Evolutionary conservation across 2,329 filamentous ascomycete genomes (phyloP), one percentile per base, ranked within the genome.

Genomic region (Fusarium denticulatum): DNA sequence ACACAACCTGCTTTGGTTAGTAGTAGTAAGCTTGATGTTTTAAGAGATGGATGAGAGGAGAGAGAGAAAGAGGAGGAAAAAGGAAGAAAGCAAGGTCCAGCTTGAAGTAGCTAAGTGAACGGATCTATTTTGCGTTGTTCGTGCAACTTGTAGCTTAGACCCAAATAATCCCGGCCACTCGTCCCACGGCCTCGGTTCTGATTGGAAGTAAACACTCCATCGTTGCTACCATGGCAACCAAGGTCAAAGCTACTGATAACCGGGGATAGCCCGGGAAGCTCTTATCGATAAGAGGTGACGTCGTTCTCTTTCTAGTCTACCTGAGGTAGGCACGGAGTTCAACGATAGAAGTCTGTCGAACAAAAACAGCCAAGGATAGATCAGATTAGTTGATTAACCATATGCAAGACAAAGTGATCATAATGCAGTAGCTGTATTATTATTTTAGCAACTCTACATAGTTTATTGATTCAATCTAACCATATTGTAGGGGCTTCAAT

Each of bases 221-320:
- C 59, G 67, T 30, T 36, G 81, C 73, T 83, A 81, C 79, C 81
- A 84, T 81, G 79, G 81, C 82, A 83, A 84, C 55, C 55, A 50
- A 20, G 40, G 53, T 59, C 47, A 49, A 28, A 62, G 61, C 73
- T 75, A 67, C 49, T 26, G 70, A 50, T 30, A 59, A 58, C 77
- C 74, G 78, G 66, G 40, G 69, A 74, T 71, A 60, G 69, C 39
- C 73, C 77, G 75, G 58, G 10, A 22, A 47, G 32, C 26, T 40
- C 40, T 76, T 78, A 78, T 78, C 77, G 77, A 78, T 78, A 76
- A 64, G 34, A 52, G 53, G 73, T 75, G 74, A 74, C 73, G 74
- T 77, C 66, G 72, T 43, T 62, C 47, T 37, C 32, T 49, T 67
- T 60, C 34, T 36, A 52, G 34, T 11, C 18, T 37, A n/a, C n/a